Evolutionary conservation across 2,329 filamentous ascomycete species (phyloP).

Genomic region (Septoria petroselini): DNA sequence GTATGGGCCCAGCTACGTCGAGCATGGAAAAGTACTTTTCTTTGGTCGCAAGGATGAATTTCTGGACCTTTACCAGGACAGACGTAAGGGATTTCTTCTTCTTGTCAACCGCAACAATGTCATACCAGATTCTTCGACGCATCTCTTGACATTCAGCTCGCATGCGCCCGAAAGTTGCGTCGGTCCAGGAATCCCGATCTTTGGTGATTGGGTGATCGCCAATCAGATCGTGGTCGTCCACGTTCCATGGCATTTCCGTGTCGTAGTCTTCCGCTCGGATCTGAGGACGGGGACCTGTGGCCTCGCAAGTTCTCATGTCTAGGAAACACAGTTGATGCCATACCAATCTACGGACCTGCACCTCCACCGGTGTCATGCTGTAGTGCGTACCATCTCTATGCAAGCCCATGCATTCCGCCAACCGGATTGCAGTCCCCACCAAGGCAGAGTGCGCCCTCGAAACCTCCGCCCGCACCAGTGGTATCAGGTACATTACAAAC

Average conservation of each 20-base stretch:
- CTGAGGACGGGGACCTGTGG: constrained; percentile 67
- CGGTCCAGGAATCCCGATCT: constrained; percentile 60
- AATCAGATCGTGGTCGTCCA: constrained; percentile 63
- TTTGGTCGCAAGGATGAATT: constrained; percentile 62
- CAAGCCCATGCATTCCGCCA: constrained; percentile 74
- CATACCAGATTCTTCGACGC: constrained; percentile 67
- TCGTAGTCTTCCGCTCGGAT: constrained; percentile 74
- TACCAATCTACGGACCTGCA: constrained; percentile 66
- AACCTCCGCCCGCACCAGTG: constrained; percentile 68
- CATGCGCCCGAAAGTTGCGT: constrained; percentile 64
- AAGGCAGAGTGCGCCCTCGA: constrained; percentile 71
- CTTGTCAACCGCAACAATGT: constrained; percentile 62
- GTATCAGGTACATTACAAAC: constrained; percentile 74
- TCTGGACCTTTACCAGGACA: constrained; percentile 65
- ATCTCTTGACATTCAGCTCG: constrained; percentile 72
- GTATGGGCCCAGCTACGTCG: constrained; percentile 57
- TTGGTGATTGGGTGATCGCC: constrained; percentile 42
- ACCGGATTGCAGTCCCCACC: constrained; percentile 66
- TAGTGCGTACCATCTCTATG: constrained; percentile 69
- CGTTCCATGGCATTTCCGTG: constrained; percentile 68
- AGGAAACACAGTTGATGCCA: constrained; percentile 79
- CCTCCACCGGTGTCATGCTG: constrained; percentile 63
- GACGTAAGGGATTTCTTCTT: constrained; percentile 61
- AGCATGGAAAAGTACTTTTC: constrained; percentile 65
- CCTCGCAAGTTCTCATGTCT: constrained; percentile 70